Conservation (phyloP, 2,329 filamentous ascomycete genomes). For the Trichophyton schoenleinii region DNA sequence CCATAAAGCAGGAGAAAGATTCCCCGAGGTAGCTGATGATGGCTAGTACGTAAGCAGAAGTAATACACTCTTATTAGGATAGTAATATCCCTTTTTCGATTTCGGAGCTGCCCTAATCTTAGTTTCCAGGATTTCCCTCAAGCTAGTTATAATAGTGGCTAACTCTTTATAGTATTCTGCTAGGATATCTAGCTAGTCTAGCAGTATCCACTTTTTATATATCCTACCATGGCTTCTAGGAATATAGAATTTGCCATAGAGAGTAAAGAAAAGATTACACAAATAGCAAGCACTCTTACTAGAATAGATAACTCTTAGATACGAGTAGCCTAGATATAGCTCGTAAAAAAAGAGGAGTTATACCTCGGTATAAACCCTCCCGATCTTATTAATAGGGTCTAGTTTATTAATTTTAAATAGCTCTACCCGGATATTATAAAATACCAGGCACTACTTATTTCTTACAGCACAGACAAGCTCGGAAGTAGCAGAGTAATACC, state of each 20-base stretch:
- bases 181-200: background rate
- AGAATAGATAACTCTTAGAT: conserved; percentile 9
- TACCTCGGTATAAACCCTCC: conserved; percentile 10
- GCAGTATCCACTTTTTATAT: conserved; percentile 11
- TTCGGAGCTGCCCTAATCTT: background rate
- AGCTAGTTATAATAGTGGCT: background rate
- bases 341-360: conserved; percentile 12
- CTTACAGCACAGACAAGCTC: background rate
- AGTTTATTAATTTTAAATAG: background rate
- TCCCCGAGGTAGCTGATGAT: background rate
- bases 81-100: background rate
- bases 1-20: background rate
- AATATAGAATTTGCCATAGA: conserved; percentile 10
- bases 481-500: background rate
- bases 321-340: background rate
- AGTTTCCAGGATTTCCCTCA: background rate
- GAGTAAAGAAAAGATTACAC: conserved; percentile 9
- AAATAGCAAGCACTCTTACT: conserved; percentile 12
- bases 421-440: background rate
- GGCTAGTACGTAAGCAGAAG: background rate
- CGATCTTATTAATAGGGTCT: background rate
- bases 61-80: background rate
- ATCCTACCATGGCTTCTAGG: conserved; percentile 10
- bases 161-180: background rate
- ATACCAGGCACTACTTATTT: background rate